Percentiles rank a stretch among this genome's conserved stretches.
These are phyloP conservation scores for Yamadazyma olivae DNA, from an alignment of 805 yeast genomes.

Conservation along the genomic window DNA sequence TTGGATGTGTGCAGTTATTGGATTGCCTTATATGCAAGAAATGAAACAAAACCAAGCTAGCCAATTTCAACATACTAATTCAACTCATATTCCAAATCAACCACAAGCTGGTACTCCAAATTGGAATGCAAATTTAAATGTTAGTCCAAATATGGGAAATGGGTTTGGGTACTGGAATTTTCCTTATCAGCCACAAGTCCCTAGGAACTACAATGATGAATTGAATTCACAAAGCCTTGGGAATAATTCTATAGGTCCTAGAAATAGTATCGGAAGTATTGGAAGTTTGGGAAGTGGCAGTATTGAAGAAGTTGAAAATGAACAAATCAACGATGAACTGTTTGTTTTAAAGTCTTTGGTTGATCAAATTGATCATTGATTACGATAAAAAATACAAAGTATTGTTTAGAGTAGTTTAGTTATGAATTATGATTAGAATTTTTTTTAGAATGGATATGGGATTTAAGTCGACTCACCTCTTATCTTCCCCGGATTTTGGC, in stretches of 20 bases:
- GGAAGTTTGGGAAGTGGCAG: background rate
- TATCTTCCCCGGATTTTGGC: too few relatives aligned
- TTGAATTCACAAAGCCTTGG: background rate
- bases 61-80: too few relatives aligned
- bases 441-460: constrained; percentile 1
- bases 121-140: too few relatives aligned
- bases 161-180: too few relatives aligned
- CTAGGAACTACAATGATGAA: constrained; percentile 1
- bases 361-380: constrained; percentile 40
- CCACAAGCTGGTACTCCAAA: too few relatives aligned
- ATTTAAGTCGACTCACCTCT: background rate
- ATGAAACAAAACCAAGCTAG: too few relatives aligned
- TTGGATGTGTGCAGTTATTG: constrained; percentile 75
- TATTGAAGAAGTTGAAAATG: constrained; percentile 1
- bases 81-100: too few relatives aligned
- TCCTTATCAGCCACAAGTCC: too few relatives aligned
- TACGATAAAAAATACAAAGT: too few relatives aligned
- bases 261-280: background rate
- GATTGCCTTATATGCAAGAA: constrained; percentile 29
- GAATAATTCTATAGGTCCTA: background rate
- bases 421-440: constrained; percentile 4
- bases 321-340: constrained; percentile 12
- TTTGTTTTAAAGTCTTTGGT: constrained; percentile 39
- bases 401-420: constrained; percentile 10
- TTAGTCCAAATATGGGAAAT: too few relatives aligned